Base-by-base conservation (phyloP, 1,139 yeast species). In the Kodamaea sp. region DNA sequence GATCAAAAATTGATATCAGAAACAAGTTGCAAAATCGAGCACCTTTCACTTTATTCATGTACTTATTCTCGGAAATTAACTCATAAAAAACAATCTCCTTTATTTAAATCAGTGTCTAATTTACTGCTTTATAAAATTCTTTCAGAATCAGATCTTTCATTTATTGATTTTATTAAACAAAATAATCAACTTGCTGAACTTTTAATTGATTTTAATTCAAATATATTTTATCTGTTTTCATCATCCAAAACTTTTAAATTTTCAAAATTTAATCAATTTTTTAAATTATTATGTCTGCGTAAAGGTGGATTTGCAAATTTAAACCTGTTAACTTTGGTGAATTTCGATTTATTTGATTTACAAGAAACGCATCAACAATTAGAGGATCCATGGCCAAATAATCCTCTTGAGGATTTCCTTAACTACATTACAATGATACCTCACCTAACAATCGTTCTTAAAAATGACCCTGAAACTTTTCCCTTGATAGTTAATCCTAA, bases 181-280 rank as follows among this genome's bases (percentile, higher is more conserved):
- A 56, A 54, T 38, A 48, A 50, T 24, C 43, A 41, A 28, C 65
- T 79, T 38, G 28, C 48, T 2, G 52, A 60, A 4, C 49, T 79
- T 30, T 55, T 65, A 4, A 54, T 79, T 20, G 84, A 79, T 47
- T 53, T 79, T 35, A 62, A 63, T 38, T 77, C 83, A 12, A 59
- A 58, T 25, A 65, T 78, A 7, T 79, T 79, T 44, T 71, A 75
- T 39, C 43, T 38, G 24, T 45, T 39, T 30, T 33, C 40, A 2
- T 40, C 39, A 3, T 45, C 46, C 7, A 48, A 33, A 27, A 37
- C 44, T 7, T 70, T 71, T 52, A 64, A 67, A 40, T 70, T 63
- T 41, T 49, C 56, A n/a, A 54, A 57, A 34, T 71, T 57, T 44
- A 70, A 67, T 45, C 63, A 62, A n/a, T 68, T 71, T 38, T 71